A percentile compares a stretch with the other conserved stretches of the same genome.
Evolutionary conservation across 306 rosid species (phyloP).

Genomic region (Prunus dulcis): DNA sequence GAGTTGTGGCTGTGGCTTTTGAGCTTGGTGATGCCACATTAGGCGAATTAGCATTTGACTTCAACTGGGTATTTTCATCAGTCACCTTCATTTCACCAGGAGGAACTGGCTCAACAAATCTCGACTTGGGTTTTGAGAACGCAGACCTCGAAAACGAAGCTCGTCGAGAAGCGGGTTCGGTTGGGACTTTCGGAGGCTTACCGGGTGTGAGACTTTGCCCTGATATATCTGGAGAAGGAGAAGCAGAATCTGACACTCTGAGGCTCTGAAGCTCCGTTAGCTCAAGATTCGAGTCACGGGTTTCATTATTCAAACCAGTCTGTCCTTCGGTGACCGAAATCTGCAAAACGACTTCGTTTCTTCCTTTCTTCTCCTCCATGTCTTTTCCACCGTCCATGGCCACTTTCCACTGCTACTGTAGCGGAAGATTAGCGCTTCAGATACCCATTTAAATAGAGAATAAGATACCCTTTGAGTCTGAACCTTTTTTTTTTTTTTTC

Average conservation of each 20-base stretch:
- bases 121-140: conserved; percentile 60
- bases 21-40: conserved; percentile 34
- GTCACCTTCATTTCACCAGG: conserved; percentile 25
- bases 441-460: neutral
- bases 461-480: neutral
- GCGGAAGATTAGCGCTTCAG: neutral
- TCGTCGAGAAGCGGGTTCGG: conserved; percentile 14
- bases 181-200: conserved; percentile 43
- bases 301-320: neutral
- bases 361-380: conserved; percentile 38
- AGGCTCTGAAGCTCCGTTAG: conserved; percentile 29
- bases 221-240: conserved; percentile 30
- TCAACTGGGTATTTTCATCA: conserved; percentile 24
- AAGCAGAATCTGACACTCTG: conserved; percentile 21
- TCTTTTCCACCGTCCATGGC: conserved; percentile 33
- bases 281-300: conserved; percentile 27
- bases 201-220: conserved; percentile 4
- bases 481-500: neutral
- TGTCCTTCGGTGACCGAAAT: conserved; percentile 32
- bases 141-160: conserved; percentile 42
- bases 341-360: conserved; percentile 54
- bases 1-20: conserved; percentile 15
- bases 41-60: conserved; percentile 20
- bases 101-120: conserved; percentile 52
- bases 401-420: neutral